Base-by-base conservation (phyloP, 2,329 filamentous ascomycete species). In the Botrytis fragariae region DNA sequence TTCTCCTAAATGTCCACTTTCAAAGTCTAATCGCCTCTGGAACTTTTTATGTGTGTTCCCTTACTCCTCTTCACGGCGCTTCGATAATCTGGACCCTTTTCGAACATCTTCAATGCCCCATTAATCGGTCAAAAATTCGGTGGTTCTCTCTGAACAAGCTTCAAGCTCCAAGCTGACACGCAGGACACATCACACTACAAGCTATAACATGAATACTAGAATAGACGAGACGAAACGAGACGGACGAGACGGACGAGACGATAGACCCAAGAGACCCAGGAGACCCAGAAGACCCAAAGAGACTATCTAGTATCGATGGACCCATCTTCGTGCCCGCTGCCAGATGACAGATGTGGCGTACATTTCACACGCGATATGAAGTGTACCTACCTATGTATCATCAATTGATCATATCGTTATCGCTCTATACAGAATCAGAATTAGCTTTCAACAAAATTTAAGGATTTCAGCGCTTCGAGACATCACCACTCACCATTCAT, bases 61-160 rank as follows among this genome's bases (percentile, higher is more conserved):
- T 57, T n/a, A 54, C 48, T 16, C 48, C 48, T 16, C 37, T 42
- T 57, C 35, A 69, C 8, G 64, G 64, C 35, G 48, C 65, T 57
- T 57, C 65, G n/a, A 57, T 45, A 5, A 72, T 72, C 70, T 72
- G 70, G 69, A 44, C 61, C 48, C 22, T 22, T 54, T 72, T 72
- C 44, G 70, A 72, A 57, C 61, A 54, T 35, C 25, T 32, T 35
- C 20, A 64, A 42, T 20, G 57, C 61, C 35, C 35, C 45, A n/a
- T 35, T 64, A 29, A 54, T 72, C 70, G 70, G 70, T 57, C 22
- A 37, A 57, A 54, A 67, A 59, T 48, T 72, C 70, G 70, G 70
- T 67, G 20, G 48, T 42, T 67, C 42, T 35, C 37, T 32, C 18
- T 14, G 39, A n/a, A n/a, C 22, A 42, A 29, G 16, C 35, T 29